Evolutionary conservation across 2,329 filamentous ascomycete genomes (phyloP), one percentile per base, ranked within the genome.

Genomic region (Sporothrix mexicana): DNA sequence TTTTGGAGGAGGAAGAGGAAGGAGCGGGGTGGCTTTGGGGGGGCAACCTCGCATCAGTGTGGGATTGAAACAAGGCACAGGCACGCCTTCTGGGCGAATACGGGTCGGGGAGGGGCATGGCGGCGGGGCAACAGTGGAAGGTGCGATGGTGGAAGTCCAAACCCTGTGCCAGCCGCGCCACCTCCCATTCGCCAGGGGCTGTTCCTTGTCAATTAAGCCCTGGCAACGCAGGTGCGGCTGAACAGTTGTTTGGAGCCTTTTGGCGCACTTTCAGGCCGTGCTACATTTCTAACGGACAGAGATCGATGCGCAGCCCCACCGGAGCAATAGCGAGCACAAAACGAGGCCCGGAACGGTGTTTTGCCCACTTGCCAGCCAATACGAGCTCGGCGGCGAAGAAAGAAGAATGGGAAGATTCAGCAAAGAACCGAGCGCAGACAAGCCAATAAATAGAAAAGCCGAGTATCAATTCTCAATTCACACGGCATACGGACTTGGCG

Each of bases 131-230:
- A 64, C 59, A 62, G 36, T 13, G 30, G 30, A 36, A 36, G 30
- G n/a, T n/a, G 25, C 47, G n/a, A 25, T 10, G 17, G 3, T 55
- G 67, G 9, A 15, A 49, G 23, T 13, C 43, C n/a, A 8, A n/a
- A n/a, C 53, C 69, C 23, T 70, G 55, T 70, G 69, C 41, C 55
- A 70, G 69, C 69, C 69, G 69, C 69, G 43, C 69, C 69, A 51
- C 23, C 17, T 70, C 55, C 69, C 55, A 70, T 70, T 70, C 69
- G 69, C 55, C 69, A 64, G 57, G 53, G 55, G 43, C 59, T 64
- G 59, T 64, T 64, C 41, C 36, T 45, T 49, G 62, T 43, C 57
- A 30, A n/a, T 61, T 61, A 61, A 61, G 57, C 57, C 57, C 57
- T 25, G 57, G 57, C 57, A 61, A 61, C 57, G 30, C 57, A 61